Conservation (phyloP, 441 rosid species). For the Pelargonium myrrhifolium region DNA sequence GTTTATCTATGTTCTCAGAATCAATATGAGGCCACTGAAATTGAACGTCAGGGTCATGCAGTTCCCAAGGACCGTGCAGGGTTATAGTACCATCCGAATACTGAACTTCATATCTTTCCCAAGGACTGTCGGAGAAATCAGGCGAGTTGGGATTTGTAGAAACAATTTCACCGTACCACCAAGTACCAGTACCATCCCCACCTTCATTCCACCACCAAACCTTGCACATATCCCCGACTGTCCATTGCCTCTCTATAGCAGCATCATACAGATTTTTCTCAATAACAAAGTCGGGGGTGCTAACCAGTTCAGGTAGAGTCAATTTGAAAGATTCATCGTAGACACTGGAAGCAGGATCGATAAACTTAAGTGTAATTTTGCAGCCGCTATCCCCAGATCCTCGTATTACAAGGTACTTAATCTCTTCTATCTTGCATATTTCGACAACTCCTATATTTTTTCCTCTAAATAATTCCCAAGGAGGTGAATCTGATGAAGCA, state of each 20-base stretch:
- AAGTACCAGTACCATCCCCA: conserved; percentile 42
- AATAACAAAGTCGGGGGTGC: conserved; percentile 60
- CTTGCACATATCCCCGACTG: conserved; percentile 42
- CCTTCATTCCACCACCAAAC: conserved; percentile 63
- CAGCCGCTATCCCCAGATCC: conserved; percentile 85
- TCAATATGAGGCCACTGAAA: conserved; percentile 48
- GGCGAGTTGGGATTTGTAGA: conserved; percentile 37
- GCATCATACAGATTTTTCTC: conserved; percentile 62
- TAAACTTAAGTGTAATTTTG: conserved; percentile 51
- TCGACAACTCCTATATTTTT: conserved; percentile 44
- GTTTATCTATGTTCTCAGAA: conserved; percentile 30
- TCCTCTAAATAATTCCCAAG: conserved; percentile 39
- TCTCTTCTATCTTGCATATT: conserved; percentile 51
- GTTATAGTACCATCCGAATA: conserved; percentile 34
- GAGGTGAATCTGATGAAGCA: conserved; percentile 35
- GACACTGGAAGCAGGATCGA: conserved; percentile 39
- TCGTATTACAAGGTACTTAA: conserved; percentile 47
- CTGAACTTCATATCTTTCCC: conserved; percentile 52
- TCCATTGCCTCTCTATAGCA: conserved; percentile 50
- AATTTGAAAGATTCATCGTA: conserved; percentile 39
- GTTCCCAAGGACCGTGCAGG: conserved; percentile 68
- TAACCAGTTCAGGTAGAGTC: conserved; percentile 54
- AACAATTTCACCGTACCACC: conserved; percentile 64
- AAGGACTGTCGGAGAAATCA: conserved; percentile 65
- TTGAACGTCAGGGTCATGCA: conserved; percentile 41